Evolutionary conservation across 768 basidiomycete species (phyloP), one percentile per base, ranked within the genome.

Genomic region (Phallus indusiatus): DNA sequence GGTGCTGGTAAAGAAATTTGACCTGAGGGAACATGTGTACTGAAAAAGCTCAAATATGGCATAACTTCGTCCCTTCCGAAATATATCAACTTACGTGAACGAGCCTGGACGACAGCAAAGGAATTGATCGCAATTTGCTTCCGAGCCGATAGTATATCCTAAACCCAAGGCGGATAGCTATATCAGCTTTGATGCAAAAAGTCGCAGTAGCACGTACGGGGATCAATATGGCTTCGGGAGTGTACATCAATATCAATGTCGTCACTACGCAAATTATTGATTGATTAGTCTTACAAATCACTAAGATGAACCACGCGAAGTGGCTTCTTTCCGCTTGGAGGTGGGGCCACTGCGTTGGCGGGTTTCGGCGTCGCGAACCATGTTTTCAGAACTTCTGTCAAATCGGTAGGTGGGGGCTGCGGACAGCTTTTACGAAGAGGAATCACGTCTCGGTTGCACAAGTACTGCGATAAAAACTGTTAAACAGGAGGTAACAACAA

Each of bases 131-230:
- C 67, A 67, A 54, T 65, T 64, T 2, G 62, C 66, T 60, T 68
- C 67, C 11, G 66, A 57, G 10, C 65, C 65, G 20, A 63, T 64
- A 28, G 64, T 53, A 55, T 68, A 68, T n/a, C 66, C 62, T 62
- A 17, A 4, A 16, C 10, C 42, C 12, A 2, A 28, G 28, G 7
- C 4, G 28, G 2, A 28, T 28, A 7, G 28, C 28, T 2, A 28
- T 3, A 28, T 28, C 42, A 42, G 4, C 28, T 61, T 47, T 36
- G 24, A 37, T 22, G 22, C 34, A 34, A 10, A 52, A 33, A 10
- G 9, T 17, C 35, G 42, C 9, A 6, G 34, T 20, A 18, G 28
- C 11, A 53, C 61, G 8, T 24, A 62, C 61, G 65, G 17, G 65
- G 65, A 50, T 67, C 66, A 54, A 68, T 54, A 51, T 67, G 67